These are phyloP conservation scores for Vigna unguiculata DNA, from an alignment of 306 rosid genomes.

Conservation along the genomic window DNA sequence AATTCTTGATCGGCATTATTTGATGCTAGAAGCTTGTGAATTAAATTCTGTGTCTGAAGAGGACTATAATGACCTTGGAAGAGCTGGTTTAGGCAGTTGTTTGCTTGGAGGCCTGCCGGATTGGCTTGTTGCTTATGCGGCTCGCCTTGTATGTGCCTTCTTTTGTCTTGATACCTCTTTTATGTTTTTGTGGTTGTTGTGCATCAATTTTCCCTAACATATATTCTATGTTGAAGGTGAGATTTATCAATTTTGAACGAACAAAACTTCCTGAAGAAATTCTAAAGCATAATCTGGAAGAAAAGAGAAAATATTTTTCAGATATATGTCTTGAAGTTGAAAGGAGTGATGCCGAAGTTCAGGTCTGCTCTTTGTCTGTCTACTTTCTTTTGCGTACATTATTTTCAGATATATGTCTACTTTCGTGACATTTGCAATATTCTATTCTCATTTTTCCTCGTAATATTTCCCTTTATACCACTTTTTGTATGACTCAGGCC, in stretches of 20 bases:
- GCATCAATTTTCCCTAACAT: slow-evolving; percentile 40
- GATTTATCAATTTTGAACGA: slow-evolving; percentile 16
- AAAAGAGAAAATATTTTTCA: slow-evolving; percentile 14
- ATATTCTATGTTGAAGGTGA: slow-evolving; percentile 45
- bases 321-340: slow-evolving; percentile 13
- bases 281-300: slow-evolving; percentile 18
- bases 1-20: slow-evolving; percentile 76
- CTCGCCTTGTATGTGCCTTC: slow-evolving; percentile 80
- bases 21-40: slow-evolving; percentile 97
- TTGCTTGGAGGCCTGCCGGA: slow-evolving; percentile 97
- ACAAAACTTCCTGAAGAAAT: slow-evolving; percentile 11
- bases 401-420: too few relatives aligned
- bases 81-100: slow-evolving; percentile 99
- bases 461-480: background rate
- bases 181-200: slow-evolving; percentile 25
- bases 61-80: slow-evolving; percentile 84
- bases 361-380: slow-evolving; percentile 29
- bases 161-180: slow-evolving; percentile 21
- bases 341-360: slow-evolving; percentile 26
- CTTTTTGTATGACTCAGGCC: slow-evolving; percentile 66
- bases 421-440: slow-evolving; percentile 14
- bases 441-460: slow-evolving; percentile 27
- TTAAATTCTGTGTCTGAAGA: slow-evolving; percentile 83
- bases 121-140: slow-evolving; percentile 96
- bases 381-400: slow-evolving; percentile 4